phyloP scores from a whole-genome alignment of 179 eudicot species.

The Amaranthus tricolor region DNA sequence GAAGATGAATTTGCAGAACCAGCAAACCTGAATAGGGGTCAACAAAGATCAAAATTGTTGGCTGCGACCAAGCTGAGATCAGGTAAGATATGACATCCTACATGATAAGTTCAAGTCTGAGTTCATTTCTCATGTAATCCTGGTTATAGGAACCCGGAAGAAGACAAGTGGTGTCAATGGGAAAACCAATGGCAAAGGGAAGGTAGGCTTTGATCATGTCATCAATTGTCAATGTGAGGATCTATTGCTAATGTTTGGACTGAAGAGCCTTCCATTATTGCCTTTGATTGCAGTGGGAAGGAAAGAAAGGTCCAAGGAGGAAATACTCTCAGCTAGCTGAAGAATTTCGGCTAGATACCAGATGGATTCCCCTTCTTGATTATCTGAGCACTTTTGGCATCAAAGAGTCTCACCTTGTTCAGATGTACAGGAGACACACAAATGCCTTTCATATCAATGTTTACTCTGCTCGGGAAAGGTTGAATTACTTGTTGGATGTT shows the following conservation, averaged over 20 bases:
- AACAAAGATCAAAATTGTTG: slow-evolving; percentile 42
- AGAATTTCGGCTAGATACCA: slow-evolving; percentile 71
- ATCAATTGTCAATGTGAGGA: slow-evolving; percentile 23
- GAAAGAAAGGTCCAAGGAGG: slow-evolving; percentile 40
- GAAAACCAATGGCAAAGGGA: slow-evolving; percentile 32
- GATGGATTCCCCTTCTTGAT: slow-evolving; percentile 90
- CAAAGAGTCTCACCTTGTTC: slow-evolving; percentile 72
- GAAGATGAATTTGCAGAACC: slow-evolving; percentile 52
- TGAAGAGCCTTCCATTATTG: slow-evolving; percentile 21
- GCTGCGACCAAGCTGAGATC: slow-evolving; percentile 34
- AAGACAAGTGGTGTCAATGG: slow-evolving; percentile 23
- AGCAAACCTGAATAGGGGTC: slow-evolving; percentile 41
- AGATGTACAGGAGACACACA: slow-evolving; percentile 82
- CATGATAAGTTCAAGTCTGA: not conserved
- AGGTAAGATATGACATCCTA: slow-evolving; percentile 38
- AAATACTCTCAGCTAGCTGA: slow-evolving; percentile 60
- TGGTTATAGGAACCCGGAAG: slow-evolving; percentile 41
- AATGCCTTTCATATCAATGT: slow-evolving; percentile 76
- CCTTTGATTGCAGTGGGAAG: slow-evolving; percentile 48
- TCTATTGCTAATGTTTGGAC: slow-evolving; percentile 22
- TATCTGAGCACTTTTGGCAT: slow-evolving; percentile 83
- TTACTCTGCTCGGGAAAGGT: slow-evolving; percentile 70
- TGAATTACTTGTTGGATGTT: slow-evolving; percentile 64
- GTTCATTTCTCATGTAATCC: slow-evolving; percentile 16
- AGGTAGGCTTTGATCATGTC: slow-evolving; percentile 41